Conservation (phyloP, 1,284 basidiomycete species). For the Cutaneotrichosporon sp. region DNA sequence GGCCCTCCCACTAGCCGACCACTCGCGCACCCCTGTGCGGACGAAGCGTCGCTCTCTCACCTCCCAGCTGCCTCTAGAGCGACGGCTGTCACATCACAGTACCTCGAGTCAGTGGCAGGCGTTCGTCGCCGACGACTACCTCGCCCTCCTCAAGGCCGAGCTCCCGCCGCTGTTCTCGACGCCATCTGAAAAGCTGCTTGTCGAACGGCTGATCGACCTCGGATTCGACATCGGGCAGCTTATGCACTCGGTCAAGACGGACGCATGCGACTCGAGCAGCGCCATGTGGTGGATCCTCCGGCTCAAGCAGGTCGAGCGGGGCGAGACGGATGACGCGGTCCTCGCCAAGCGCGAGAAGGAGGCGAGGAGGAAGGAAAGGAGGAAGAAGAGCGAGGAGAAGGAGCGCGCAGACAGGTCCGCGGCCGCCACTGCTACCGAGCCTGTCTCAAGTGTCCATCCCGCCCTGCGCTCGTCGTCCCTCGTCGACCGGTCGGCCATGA, state of each 20-base stretch:
- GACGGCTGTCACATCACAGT: slow-evolving; percentile 47
- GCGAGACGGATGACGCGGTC: slow-evolving; percentile 49
- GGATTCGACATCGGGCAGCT: slow-evolving; percentile 95
- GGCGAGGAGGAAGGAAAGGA: slow-evolving; percentile 34
- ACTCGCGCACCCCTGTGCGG: slow-evolving; percentile 81
- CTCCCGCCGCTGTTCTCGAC: slow-evolving; percentile 84
- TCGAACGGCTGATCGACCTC: slow-evolving; percentile 71
- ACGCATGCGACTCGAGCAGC: slow-evolving; percentile 90
- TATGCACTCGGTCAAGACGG: slow-evolving; percentile 82
- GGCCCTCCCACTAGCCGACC: slow-evolving; percentile 50
- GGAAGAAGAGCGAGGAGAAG: slow-evolving; percentile 26
- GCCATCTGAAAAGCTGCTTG: slow-evolving; percentile 72
- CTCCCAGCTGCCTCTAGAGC: slow-evolving; percentile 62
- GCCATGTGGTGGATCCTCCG: slow-evolving; percentile 97
- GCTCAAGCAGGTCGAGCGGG: slow-evolving; percentile 61
- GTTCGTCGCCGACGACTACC: slow-evolving; percentile 61
- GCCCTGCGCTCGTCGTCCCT: background rate
- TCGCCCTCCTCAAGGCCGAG: slow-evolving; percentile 67
- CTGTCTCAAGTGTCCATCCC: background rate
- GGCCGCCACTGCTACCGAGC: background rate
- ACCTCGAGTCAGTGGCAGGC: slow-evolving; percentile 39
- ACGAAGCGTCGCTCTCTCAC: slow-evolving; percentile 94
- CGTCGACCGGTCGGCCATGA: background rate
- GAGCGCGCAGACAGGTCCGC: slow-evolving; percentile 12
- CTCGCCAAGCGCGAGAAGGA: slow-evolving; percentile 33